These are phyloP conservation scores for Hyaloscypha finlandica DNA, from an alignment of 495 filamentous ascomycete species.

Conservation along the genomic window DNA sequence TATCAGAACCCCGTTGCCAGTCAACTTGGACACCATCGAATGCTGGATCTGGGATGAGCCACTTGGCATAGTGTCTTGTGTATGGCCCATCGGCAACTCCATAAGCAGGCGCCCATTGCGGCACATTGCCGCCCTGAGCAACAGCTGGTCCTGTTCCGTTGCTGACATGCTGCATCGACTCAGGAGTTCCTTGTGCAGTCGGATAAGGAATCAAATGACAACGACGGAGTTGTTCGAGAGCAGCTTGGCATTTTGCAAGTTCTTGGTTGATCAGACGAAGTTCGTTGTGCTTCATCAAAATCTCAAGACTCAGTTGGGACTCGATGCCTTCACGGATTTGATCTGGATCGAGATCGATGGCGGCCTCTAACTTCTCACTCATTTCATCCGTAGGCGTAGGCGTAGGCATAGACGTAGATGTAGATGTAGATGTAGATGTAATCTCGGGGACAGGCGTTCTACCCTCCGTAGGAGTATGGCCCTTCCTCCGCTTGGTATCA, in stretches of 20 bases:
- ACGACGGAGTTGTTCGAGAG: constrained; percentile 92
- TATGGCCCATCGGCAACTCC: constrained; percentile 92
- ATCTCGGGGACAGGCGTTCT: constrained; percentile 4
- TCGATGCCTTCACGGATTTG: constrained; percentile 72
- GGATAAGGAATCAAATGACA: constrained; percentile 91
- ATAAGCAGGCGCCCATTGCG: constrained; percentile 73
- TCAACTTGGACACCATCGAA: constrained; percentile 71
- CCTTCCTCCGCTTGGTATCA: constrained; percentile 40
- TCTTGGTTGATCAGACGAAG: constrained; percentile 93
- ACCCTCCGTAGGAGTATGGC: constrained; percentile 35
- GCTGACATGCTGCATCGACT: constrained; percentile 65
- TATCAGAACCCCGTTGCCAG: constrained; percentile 30
- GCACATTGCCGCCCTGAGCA: constrained; percentile 53
- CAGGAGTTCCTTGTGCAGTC: constrained; percentile 56
- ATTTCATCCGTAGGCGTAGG: not conserved
- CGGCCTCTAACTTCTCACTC: constrained; percentile 9
- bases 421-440: not conserved
- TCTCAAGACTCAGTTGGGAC: constrained; percentile 86
- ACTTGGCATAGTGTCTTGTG: constrained; percentile 87
- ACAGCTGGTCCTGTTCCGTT: constrained; percentile 71
- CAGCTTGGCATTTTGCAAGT: constrained; percentile 90
- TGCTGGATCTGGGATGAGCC: constrained; percentile 84
- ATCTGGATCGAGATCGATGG: constrained; percentile 35
- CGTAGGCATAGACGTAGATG: not conserved
- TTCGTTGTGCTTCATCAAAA: constrained; percentile 92